Conservation (phyloP, 257 asterid species). For the Ehretia macrophylla region DNA sequence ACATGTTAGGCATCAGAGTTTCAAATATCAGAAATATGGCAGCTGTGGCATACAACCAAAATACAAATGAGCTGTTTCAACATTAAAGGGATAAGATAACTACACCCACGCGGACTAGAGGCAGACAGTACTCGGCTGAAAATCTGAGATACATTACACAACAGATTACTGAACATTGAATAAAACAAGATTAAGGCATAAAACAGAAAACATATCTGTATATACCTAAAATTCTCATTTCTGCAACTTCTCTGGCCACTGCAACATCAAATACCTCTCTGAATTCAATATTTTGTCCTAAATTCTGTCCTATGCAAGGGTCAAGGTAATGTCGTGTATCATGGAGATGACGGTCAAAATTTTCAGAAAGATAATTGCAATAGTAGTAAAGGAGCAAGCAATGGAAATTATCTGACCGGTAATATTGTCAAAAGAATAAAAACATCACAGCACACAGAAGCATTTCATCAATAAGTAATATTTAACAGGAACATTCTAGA, state of each 20-base stretch:
- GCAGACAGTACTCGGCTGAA: slow-evolving; percentile 90
- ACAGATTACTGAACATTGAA: neutral
- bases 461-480: neutral
- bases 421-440: neutral
- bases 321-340: slow-evolving; percentile 18
- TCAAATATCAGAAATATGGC: too few relatives aligned
- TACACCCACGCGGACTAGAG: too few relatives aligned
- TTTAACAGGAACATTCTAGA: neutral
- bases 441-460: neutral
- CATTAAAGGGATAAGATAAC: too few relatives aligned
- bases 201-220: neutral
- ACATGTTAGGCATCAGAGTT: too few relatives aligned
- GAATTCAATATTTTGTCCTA: slow-evolving; percentile 58
- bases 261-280: slow-evolving; percentile 86
- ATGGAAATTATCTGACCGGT: neutral
- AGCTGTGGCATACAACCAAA: too few relatives aligned
- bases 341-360: slow-evolving; percentile 10
- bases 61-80: too few relatives aligned
- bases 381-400: neutral
- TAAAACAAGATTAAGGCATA: neutral
- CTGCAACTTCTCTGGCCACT: slow-evolving; percentile 96
- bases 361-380: neutral
- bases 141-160: neutral
- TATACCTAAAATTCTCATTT: slow-evolving; percentile 83
- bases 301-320: slow-evolving; percentile 49